Evolutionary conservation across 495 filamentous ascomycete genomes (phyloP).

Genomic region (Aspergillus conjunctus): DNA sequence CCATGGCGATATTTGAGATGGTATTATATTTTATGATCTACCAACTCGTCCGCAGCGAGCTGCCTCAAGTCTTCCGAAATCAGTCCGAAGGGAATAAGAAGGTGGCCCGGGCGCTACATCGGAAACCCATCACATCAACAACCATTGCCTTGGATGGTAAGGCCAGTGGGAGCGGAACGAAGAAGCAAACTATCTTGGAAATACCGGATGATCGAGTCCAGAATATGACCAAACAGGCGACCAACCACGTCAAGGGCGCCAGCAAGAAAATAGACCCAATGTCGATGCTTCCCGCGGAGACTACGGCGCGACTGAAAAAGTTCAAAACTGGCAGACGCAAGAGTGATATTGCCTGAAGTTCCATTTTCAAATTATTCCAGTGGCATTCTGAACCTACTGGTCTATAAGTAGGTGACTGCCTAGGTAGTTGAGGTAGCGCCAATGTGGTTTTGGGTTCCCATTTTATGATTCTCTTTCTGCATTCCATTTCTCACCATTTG

Average conservation of each 20-base stretch:
- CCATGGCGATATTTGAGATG: conserved; percentile 15
- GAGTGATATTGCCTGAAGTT: conserved; percentile 18
- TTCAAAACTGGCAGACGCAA: conserved; percentile 14
- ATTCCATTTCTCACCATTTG: background rate
- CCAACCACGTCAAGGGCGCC: background rate
- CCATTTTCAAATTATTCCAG: background rate
- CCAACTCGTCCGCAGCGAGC: conserved; percentile 14
- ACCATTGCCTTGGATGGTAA: background rate
- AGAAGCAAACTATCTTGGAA: conserved; percentile 5
- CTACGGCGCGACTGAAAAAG: conserved; percentile 11
- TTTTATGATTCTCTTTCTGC: background rate
- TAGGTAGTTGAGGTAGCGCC: too few species aligned
- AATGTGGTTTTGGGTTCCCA: too few species aligned
- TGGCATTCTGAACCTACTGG: background rate
- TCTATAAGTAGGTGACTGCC: background rate
- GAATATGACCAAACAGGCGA: background rate
- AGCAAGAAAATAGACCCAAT: conserved; percentile 5
- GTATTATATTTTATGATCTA: conserved; percentile 13
- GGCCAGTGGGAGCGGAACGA: background rate
- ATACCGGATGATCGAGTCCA: conserved; percentile 14
- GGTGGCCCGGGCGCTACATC: background rate
- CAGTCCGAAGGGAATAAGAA: background rate
- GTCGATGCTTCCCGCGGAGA: conserved; percentile 5
- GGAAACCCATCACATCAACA: conserved; percentile 8
- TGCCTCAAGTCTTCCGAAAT: background rate